These are phyloP conservation scores for Dendrobium catenatum DNA, from an alignment of 106 monocot species.

Conservation along the genomic window DNA sequence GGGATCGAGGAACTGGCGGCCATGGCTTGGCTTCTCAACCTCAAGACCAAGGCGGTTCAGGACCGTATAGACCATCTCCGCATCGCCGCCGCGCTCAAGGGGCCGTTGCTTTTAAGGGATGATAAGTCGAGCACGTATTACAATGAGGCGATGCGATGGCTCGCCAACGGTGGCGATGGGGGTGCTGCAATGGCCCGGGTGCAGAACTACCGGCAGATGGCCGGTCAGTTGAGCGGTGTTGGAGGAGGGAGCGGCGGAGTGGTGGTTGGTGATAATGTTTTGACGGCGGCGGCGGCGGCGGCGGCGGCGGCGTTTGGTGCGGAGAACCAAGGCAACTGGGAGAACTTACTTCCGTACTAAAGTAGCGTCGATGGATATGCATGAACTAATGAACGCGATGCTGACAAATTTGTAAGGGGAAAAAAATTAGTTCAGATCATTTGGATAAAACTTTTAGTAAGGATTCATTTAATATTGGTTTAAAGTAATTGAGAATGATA, in stretches of 20 bases:
- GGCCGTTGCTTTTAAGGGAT: background rate
- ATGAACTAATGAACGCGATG: too few relatives aligned
- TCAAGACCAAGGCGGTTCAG: slow-evolving; percentile 1
- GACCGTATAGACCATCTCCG: background rate
- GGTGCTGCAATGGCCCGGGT: background rate
- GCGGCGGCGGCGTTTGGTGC: background rate
- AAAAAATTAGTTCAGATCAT: too few relatives aligned
- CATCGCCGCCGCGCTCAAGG: background rate
- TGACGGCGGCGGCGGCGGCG: background rate
- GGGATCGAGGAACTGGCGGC: background rate
- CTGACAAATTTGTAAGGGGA: too few relatives aligned
- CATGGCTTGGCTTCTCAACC: background rate
- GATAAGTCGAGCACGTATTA: background rate
- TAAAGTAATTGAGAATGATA: too few relatives aligned
- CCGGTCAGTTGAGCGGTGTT: background rate
- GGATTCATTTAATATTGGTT: too few relatives aligned
- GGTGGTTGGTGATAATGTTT: background rate
- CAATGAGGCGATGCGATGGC: background rate
- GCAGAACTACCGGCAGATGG: background rate
- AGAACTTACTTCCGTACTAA: background rate
- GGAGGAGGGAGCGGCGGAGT: background rate
- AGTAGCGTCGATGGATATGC: background rate
- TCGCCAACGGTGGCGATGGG: background rate
- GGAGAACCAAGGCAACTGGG: background rate
- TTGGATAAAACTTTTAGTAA: too few relatives aligned